A percentile compares a stretch with the other conserved stretches of the same genome.
These are phyloP conservation scores for Neurospora pannonica DNA, from an alignment of 495 filamentous ascomycete genomes.

Conservation along the genomic window DNA sequence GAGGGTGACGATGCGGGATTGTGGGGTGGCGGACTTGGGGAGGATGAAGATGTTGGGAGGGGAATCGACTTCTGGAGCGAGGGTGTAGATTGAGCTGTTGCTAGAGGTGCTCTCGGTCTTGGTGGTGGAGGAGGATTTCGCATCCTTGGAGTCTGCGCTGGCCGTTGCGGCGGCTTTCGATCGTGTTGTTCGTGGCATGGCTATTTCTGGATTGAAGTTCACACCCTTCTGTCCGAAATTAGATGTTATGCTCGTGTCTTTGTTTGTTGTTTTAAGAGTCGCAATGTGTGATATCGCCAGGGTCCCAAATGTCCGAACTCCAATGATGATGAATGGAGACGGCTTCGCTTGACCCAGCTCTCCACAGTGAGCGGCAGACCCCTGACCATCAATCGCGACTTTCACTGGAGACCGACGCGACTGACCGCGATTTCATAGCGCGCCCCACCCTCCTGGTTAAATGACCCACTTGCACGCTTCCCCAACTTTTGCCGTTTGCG, in stretches of 20 bases:
- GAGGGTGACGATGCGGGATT: conserved; percentile 64
- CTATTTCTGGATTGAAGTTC: not conserved
- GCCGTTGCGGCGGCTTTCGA: conserved; percentile 13
- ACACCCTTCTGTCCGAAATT: not conserved
- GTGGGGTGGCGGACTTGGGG: conserved; percentile 52
- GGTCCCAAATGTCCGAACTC: not conserved
- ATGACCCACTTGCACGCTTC: not conserved
- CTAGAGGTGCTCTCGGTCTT: conserved; percentile 15
- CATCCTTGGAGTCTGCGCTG: conserved; percentile 18
- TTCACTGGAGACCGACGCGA: not conserved
- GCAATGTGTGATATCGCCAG: not conserved
- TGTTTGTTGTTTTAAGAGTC: not conserved
- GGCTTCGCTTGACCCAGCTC: not conserved
- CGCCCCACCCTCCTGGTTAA: not conserved
- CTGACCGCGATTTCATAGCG: not conserved
- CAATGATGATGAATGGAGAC: not conserved
- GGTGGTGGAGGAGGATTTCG: conserved; percentile 4
- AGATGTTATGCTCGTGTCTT: not conserved
- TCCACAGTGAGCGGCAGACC: not conserved
- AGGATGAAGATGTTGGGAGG: conserved; percentile 71
- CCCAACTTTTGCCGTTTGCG: not conserved
- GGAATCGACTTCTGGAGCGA: conserved; percentile 26
- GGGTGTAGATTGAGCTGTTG: conserved; percentile 23
- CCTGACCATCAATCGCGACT: not conserved
- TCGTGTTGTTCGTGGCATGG: conserved; percentile 24